Evolutionary conservation across 2,329 filamentous ascomycete genomes (phyloP).

Genomic region (Aspergillus eucalypticola): DNA sequence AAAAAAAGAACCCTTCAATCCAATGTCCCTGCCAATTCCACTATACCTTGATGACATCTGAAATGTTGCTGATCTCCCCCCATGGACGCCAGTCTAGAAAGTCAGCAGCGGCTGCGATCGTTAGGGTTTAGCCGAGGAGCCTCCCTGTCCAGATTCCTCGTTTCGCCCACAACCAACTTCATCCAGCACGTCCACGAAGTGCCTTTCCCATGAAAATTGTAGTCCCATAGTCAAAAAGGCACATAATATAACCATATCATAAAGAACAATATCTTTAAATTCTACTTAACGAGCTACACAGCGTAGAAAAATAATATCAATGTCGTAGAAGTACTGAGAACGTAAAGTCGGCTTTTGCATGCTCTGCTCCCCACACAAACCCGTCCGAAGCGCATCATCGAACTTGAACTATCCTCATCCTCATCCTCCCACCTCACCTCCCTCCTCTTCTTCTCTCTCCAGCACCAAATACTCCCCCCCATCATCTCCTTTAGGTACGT

Average conservation of each 20-base stretch:
- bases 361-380: conserved; percentile 18
- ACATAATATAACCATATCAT: too few relatives aligned
- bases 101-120: conserved; percentile 11
- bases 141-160: conserved; percentile 25
- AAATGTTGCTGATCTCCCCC: too few relatives aligned
- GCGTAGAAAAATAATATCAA: too few relatives aligned
- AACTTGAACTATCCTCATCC: conserved; percentile 13
- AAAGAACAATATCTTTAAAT: too few relatives aligned
- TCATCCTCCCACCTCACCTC: conserved; percentile 10
- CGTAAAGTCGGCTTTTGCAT: conserved; percentile 5
- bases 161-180: conserved; percentile 17
- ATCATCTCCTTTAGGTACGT: conserved; percentile 7
- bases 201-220: not conserved
- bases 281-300: conserved; percentile 8
- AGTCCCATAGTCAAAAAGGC: too few relatives aligned
- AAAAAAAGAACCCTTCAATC: not conserved
- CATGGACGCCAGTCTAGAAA: not conserved
- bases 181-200: not conserved
- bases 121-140: conserved; percentile 45
- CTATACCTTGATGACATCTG: too few relatives aligned
- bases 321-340: not conserved
- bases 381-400: conserved; percentile 24
- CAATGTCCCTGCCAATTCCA: too few relatives aligned
- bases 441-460: conserved; percentile 3
- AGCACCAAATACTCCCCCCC: not conserved